Evolutionary conservation across 108 stramenopile genomes (phyloP).

Genomic region (Aurantiochytrium sp.): DNA sequence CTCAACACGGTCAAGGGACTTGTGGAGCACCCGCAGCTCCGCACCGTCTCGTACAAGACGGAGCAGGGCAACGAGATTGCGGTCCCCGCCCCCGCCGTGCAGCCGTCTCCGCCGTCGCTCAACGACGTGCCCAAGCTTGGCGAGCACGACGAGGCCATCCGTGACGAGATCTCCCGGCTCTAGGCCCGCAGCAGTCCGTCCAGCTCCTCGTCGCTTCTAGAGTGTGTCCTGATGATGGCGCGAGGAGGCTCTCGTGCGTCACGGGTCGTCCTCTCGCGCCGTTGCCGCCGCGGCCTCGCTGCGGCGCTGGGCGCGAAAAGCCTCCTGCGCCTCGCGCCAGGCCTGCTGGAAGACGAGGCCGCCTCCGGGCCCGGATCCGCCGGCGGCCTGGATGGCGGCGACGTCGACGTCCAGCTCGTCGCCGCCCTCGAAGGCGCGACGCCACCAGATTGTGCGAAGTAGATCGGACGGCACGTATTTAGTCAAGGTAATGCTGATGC

Average conservation of each 20-base stretch:
- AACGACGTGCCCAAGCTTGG: background rate
- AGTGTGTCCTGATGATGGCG: no score
- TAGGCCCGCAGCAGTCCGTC: background rate
- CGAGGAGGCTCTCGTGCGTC: no score
- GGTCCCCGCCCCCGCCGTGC: background rate
- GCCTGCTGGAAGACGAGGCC: background rate
- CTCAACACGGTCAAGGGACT: conserved; percentile 7
- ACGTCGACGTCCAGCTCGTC: background rate
- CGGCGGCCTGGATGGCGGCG: background rate
- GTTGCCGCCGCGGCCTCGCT: background rate
- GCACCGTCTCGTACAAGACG: background rate
- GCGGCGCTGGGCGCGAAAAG: background rate
- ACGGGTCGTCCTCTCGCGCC: no score
- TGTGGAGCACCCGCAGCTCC: background rate
- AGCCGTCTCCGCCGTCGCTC: background rate
- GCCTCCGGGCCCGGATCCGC: background rate
- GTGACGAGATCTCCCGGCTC: background rate
- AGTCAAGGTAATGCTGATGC: background rate
- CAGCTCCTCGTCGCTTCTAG: background rate
- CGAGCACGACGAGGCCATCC: background rate
- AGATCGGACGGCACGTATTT: background rate
- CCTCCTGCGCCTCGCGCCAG: background rate
- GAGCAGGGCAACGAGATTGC: background rate
- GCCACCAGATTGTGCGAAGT: background rate
- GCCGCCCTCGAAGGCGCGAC: background rate